Evolutionary conservation across 1,139 yeast genomes (phyloP).

Genomic region (Pichia sp.): DNA sequence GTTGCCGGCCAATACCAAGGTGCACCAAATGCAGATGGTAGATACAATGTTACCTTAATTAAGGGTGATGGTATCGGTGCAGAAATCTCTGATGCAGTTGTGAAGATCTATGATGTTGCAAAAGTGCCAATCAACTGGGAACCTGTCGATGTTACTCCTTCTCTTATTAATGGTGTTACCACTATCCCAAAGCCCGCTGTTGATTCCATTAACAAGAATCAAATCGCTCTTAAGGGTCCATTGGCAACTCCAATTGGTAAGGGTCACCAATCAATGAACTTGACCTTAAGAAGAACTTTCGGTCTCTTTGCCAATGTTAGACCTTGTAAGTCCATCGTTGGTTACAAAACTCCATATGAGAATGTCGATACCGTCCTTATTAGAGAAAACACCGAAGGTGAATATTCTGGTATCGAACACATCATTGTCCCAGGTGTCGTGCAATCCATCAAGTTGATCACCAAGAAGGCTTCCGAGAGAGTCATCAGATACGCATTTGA

Average conservation of each 20-base stretch:
- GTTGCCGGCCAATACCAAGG: conserved; percentile 56
- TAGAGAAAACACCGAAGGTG: conserved; percentile 99
- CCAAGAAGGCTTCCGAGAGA: conserved; percentile 93
- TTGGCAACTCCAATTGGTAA: conserved; percentile 98
- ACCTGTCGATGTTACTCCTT: conserved; percentile 92
- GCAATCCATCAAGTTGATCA: conserved; percentile 94
- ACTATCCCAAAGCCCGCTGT: conserved; percentile 91
- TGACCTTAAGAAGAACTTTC: conserved; percentile 96
- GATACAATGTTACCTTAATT: conserved; percentile 88
- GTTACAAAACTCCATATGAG: conserved; percentile 92
- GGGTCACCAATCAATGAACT: conserved; percentile 96
- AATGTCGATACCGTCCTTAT: conserved; percentile 92
- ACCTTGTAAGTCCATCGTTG: conserved; percentile 91
- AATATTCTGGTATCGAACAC: conserved; percentile 98
- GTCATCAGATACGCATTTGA: conserved; percentile 96
- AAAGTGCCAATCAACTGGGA: conserved; percentile 96
- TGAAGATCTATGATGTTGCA: conserved; percentile 87
- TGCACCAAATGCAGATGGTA: conserved; percentile 55
- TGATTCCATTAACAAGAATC: conserved; percentile 84
- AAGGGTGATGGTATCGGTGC: conserved; percentile 99
- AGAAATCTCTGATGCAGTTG: conserved; percentile 90
- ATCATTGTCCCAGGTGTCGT: conserved; percentile 97
- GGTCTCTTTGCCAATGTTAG: conserved; percentile 94
- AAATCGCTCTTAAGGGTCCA: conserved; percentile 96
- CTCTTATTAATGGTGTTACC: conserved; percentile 86